Percentiles rank a stretch among this genome's conserved stretches.
These are phyloP conservation scores for Penicillium sp. DNA, from an alignment of 2,329 filamentous ascomycete genomes.

Conservation along the genomic window DNA sequence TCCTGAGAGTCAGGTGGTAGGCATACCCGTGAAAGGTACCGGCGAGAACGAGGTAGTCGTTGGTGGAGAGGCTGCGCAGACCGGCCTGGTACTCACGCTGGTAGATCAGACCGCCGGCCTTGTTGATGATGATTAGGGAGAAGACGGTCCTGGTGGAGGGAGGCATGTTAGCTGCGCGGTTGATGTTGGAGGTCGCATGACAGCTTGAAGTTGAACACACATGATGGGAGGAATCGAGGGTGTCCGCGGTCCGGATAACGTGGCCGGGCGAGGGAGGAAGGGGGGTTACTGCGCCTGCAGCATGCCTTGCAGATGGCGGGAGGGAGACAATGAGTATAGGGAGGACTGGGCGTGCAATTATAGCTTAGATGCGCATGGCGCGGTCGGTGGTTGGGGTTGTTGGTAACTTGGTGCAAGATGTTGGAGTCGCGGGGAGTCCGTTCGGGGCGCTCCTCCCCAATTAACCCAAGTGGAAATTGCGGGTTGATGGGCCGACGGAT, in stretches of 20 bases:
- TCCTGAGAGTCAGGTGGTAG: no score
- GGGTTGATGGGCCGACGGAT: background rate
- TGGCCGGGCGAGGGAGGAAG: constrained; percentile 11
- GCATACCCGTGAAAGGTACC: constrained; percentile 91
- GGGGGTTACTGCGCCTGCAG: constrained; percentile 12
- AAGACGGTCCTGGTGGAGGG: constrained; percentile 78
- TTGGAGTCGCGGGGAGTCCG: constrained; percentile 1
- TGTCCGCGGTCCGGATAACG: constrained; percentile 10
- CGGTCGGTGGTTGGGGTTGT: background rate
- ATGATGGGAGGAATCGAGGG: constrained; percentile 18
- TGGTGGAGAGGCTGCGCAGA: constrained; percentile 85
- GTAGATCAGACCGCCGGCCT: constrained; percentile 94
- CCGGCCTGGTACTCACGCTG: constrained; percentile 89
- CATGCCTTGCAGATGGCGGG: constrained; percentile 6
- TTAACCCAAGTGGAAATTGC: background rate
- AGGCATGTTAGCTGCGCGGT: constrained; percentile 11
- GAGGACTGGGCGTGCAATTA: background rate
- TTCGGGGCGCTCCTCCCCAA: background rate
- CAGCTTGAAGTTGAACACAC: constrained; percentile 15
- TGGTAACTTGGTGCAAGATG: background rate
- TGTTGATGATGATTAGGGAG: constrained; percentile 96
- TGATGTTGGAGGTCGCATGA: background rate
- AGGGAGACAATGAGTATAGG: background rate
- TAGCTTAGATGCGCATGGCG: background rate
- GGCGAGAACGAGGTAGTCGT: constrained; percentile 94